Conservation (phyloP, 768 basidiomycete genomes). For the Russula sp. region DNA sequence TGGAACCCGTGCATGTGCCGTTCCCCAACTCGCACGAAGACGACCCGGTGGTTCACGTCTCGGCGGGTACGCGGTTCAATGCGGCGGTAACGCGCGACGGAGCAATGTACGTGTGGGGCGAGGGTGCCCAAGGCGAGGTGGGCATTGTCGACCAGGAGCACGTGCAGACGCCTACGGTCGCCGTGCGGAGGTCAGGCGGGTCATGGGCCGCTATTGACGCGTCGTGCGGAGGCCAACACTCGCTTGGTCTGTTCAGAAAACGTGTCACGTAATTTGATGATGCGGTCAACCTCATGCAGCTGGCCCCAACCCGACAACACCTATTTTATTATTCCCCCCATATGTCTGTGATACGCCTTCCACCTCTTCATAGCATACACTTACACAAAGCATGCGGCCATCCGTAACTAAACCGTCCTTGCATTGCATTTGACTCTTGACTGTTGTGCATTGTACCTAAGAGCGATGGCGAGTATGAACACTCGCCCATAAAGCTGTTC, state of each 20-base stretch:
- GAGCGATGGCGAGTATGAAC: not conserved
- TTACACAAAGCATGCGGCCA: not conserved
- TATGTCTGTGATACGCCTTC: conserved; percentile 5
- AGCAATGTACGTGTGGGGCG: conserved; percentile 70
- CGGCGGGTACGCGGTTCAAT: conserved; percentile 66
- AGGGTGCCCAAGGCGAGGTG: conserved; percentile 70
- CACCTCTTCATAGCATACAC: not conserved
- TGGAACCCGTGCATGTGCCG: conserved; percentile 54
- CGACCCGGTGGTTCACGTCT: conserved; percentile 59
- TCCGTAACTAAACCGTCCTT: not conserved
- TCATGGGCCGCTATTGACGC: conserved; percentile 58
- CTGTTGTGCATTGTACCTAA: not conserved
- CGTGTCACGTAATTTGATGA: conserved; percentile 10
- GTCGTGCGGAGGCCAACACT: conserved; percentile 75
- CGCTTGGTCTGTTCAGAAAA: conserved; percentile 36
- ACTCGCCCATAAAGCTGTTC: not conserved
- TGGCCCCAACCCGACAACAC: not conserved
- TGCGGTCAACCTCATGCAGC: not conserved
- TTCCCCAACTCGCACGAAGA: conserved; percentile 46
- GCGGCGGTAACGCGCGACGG: conserved; percentile 61
- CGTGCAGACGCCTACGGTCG: conserved; percentile 53
- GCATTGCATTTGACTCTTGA: not conserved
- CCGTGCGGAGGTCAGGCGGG: conserved; percentile 69
- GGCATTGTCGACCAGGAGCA: conserved; percentile 48
- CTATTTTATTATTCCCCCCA: conserved; percentile 16